These are phyloP conservation scores for Haematococcus lacustris DNA, from an alignment of 139 green algal species.

Conservation along the genomic window DNA sequence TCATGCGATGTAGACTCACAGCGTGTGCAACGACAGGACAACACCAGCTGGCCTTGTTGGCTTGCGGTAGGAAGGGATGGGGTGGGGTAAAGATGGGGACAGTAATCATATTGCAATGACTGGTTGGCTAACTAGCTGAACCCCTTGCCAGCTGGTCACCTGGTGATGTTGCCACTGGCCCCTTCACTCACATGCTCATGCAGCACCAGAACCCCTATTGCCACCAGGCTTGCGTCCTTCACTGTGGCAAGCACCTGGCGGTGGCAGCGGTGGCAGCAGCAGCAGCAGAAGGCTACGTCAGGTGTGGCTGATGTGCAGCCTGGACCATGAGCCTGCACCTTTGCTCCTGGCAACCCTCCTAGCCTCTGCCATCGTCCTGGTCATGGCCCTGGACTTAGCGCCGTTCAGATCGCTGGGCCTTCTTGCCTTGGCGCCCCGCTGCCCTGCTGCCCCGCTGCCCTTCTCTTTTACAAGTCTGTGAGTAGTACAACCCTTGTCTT, in stretches of 20 bases:
- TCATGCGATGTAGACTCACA: background rate
- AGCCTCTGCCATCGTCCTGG: no score
- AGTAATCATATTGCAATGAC: background rate
- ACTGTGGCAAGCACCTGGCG: slow-evolving; percentile 61
- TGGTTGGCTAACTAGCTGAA: background rate
- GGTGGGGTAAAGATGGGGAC: background rate
- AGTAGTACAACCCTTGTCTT: background rate
- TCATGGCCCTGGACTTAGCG: no score
- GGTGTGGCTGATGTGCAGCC: background rate
- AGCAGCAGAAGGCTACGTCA: background rate
- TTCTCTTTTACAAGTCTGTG: no score
- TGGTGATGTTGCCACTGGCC: background rate
- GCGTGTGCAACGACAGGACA: background rate
- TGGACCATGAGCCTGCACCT: background rate
- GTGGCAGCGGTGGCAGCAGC: background rate
- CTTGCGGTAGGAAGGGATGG: no score
- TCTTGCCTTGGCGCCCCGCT: no score
- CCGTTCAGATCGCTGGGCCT: no score
- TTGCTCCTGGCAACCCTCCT: background rate
- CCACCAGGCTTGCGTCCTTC: slow-evolving; percentile 73
- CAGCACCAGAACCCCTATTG: slow-evolving; percentile 60
- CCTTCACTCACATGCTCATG: slow-evolving; percentile 28
- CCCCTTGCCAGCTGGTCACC: background rate
- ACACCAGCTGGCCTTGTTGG: no score
- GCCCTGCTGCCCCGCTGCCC: no score